Base-by-base conservation (phyloP, 2,329 filamentous ascomycete genomes). In the Fusarium acutatum region DNA sequence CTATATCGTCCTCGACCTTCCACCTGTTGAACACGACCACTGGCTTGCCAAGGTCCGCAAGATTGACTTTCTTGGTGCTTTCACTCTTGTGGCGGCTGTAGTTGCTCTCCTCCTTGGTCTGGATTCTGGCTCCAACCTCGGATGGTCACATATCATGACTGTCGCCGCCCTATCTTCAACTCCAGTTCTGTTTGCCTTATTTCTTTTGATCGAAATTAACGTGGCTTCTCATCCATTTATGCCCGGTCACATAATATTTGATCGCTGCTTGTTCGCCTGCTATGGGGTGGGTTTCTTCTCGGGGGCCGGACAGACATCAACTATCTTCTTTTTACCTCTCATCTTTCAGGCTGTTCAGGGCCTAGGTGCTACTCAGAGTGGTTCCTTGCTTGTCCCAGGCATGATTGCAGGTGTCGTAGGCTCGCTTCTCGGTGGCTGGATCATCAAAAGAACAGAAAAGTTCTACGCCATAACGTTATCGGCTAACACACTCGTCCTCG, bases 301-400 rank as follows among this genome's bases (percentile, higher is more conserved):
- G 58, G 88, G 92, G 60, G 89, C 86, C 3, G 90, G 88, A 20
- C 83, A 86, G 68, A 82, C 85, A 77, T 87, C 88, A 0, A 82
- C 87, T 3, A 73, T 93, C 8, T 96, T 94, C 84, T 94, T 93
- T 82, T 83, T 94, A n/a, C 92, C 93, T 3, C 84, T 96, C 5
- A 94, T 92, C 81, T 94, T 93, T 82, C 94, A 96, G 81, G 93
- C 91, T 10, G 91, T 92, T 2, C 85, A 92, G 56, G 89, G 89
- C 10, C 83, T 90, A 30, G 88, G 87, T 8, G 91, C 93, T 3
- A 90, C 91, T 0, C 80, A 85, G 60, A 89, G 92, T 8, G 93
- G 93, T 3, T 67, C 92, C 2, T 84, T 90, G 38, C 86, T 96
- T 24, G 83, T 96, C 37, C 93, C 94, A 0, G 86, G 86, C 60